Conservation (phyloP, 2,329 filamentous ascomycete species). For the Emericellopsis cladophorae region DNA sequence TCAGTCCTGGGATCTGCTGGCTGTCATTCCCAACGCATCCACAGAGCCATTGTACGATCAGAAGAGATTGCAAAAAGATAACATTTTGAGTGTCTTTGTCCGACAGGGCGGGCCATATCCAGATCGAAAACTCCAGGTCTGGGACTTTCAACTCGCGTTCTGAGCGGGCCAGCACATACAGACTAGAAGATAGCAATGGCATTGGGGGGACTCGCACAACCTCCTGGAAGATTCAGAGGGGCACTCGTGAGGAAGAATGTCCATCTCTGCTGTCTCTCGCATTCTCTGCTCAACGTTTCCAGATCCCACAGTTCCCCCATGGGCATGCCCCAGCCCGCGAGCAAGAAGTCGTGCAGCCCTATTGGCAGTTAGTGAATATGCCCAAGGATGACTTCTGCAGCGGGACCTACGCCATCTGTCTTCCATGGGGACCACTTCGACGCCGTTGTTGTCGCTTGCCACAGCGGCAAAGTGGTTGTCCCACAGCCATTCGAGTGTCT, state of each 20-base stretch:
- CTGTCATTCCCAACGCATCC: constrained; percentile 2
- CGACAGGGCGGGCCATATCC: constrained; percentile 3
- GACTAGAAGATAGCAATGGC: neutral
- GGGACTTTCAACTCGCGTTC: constrained; percentile 3
- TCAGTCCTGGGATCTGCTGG: constrained; percentile 4
- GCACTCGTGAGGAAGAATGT: constrained; percentile 7
- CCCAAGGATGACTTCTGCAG: constrained; percentile 15
- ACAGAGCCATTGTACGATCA: constrained; percentile 7
- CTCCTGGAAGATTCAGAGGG: neutral
- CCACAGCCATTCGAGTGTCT: constrained; percentile 31
- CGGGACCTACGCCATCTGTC: constrained; percentile 15
- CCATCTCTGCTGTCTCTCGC: constrained; percentile 2
- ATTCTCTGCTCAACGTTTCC: constrained; percentile 5
- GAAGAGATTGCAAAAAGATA: neutral
- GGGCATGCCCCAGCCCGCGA: constrained; percentile 9
- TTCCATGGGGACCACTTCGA: constrained; percentile 46
- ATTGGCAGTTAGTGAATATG: neutral
- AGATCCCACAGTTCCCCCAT: constrained; percentile 10
- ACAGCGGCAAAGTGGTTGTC: constrained; percentile 30
- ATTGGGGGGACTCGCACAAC: neutral
- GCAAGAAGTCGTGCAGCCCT: constrained; percentile 8
- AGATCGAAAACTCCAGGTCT: constrained; percentile 4
- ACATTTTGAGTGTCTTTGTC: constrained; percentile 4
- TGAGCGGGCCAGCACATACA: constrained; percentile 1
- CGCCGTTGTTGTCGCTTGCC: constrained; percentile 36